Evolutionary conservation across 345 rosid genomes (phyloP).

Genomic region (Acer negundo): DNA sequence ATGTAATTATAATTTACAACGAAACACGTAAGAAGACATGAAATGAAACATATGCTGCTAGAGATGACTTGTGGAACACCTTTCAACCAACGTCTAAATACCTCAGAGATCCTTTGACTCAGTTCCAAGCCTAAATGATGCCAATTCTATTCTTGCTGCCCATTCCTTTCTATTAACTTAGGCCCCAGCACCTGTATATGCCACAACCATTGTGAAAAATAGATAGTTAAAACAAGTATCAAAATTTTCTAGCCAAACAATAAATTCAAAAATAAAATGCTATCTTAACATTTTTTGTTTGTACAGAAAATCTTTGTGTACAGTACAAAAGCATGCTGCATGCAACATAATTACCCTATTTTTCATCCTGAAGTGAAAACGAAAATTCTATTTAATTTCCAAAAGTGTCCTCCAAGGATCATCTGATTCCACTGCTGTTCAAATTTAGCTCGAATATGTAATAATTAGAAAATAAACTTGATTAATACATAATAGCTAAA

Average conservation of each 20-base stretch:
- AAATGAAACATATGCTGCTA: constrained; percentile 4
- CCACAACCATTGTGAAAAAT: neutral
- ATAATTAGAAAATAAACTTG: no score
- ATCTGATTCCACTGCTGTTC: neutral
- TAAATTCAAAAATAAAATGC: neutral
- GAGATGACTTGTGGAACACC: neutral
- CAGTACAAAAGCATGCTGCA: no score
- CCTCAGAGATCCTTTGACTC: neutral
- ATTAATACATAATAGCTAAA: neutral
- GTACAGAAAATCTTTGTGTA: no score
- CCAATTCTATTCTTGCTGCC: neutral
- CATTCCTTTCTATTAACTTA: neutral
- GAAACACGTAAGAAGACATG: constrained; percentile 8
- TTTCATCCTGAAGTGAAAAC: neutral
- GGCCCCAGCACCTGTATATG: constrained; percentile 6
- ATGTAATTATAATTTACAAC: constrained; percentile 2
- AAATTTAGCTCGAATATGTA: neutral
- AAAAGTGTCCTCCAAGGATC: neutral
- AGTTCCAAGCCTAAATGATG: neutral
- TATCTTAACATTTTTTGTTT: neutral
- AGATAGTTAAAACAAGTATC: neutral
- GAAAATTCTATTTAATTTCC: neutral
- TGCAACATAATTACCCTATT: neutral
- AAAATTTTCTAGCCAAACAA: neutral
- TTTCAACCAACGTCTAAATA: neutral